Conservation (phyloP, 176 grass and related monocot genomes). For the Carex littledalei region DNA sequence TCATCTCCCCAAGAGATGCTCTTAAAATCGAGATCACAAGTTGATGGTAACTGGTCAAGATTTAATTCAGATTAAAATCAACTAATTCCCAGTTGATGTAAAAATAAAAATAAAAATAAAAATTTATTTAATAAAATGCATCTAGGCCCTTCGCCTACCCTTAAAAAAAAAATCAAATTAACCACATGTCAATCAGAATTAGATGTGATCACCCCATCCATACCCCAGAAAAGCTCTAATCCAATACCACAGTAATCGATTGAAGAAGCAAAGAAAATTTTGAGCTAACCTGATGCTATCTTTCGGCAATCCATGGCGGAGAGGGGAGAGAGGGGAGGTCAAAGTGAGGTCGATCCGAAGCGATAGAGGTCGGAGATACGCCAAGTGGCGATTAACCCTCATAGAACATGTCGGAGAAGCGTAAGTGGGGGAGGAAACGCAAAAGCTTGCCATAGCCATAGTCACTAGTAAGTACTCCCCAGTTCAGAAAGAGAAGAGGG, state of each 20-base stretch:
- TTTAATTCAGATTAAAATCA: neutral
- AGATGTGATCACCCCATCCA: neutral
- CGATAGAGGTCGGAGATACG: neutral
- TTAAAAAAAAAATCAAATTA: neutral
- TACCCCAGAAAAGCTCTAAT: neutral
- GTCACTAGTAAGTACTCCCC: neutral
- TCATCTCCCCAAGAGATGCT: neutral
- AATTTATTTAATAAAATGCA: no score
- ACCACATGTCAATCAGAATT: neutral
- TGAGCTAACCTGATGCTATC: slow-evolving; percentile 13
- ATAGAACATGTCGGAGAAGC: neutral
- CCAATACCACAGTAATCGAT: neutral
- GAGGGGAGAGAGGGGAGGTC: neutral
- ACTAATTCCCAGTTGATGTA: neutral
- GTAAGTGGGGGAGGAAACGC: neutral
- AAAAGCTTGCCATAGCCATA: slow-evolving; percentile 19
- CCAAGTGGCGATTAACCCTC: neutral
- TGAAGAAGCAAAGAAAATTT: neutral
- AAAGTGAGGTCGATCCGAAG: neutral
- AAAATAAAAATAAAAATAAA: neutral
- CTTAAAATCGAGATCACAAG: neutral
- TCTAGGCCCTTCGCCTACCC: no score
- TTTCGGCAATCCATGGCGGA: neutral
- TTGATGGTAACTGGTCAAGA: neutral
- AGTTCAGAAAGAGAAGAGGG: neutral